Base-by-base conservation (phyloP, 2,329 filamentous ascomycete genomes). In the Fusarium duplospermum region DNA sequence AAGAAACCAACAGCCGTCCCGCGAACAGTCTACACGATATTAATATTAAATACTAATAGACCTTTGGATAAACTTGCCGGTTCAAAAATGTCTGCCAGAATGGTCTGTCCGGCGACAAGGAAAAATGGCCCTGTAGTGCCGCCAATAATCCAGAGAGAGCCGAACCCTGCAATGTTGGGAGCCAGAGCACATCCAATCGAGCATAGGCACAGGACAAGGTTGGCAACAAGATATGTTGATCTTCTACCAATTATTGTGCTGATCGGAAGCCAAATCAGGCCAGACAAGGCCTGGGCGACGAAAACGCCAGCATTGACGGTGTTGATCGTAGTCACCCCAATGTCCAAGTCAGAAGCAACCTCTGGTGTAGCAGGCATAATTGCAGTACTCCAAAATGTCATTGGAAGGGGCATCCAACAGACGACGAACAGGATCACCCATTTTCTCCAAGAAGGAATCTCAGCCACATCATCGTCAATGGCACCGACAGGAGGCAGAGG, bases 381-480 rank as follows among this genome's bases (percentile, higher is more conserved):
- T 1, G 77, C 75, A 0, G 77, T 78, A 38, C 77, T 75, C 77
- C 77, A 78, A 56, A 78, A 79, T 2, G 77, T 78, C 77, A 78
- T 79, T 11, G 77, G 77, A 5, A 78, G 66, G 1, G 77, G 76
- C 77, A 78, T 78, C 77, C 77, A 78, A 8, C 77, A 78, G 11
- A 78, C 77, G 6, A 78, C 77, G 20, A 78, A 78, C 16, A 78
- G 75, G 13, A 78, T 78, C 1, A 79, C 65, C 76, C 77, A 79
- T 70, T 75, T 79, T n/a, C 77, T 61, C 77, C 77, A 78, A 0
- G 71, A 36, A 0, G 77, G 73, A 3, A 78, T 69, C 8, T 76
- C 67, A 2, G 66, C 72, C 1, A 68, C 77, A 9, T 73, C 60
- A 27, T 78, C 76, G 40, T 79, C 77, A 29, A 78, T 68, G 38